Evolutionary conservation across 164 flowering plant species (phyloP), one percentile per base, ranked within the genome.

Genomic region (Tetrastigma voinierianum): DNA sequence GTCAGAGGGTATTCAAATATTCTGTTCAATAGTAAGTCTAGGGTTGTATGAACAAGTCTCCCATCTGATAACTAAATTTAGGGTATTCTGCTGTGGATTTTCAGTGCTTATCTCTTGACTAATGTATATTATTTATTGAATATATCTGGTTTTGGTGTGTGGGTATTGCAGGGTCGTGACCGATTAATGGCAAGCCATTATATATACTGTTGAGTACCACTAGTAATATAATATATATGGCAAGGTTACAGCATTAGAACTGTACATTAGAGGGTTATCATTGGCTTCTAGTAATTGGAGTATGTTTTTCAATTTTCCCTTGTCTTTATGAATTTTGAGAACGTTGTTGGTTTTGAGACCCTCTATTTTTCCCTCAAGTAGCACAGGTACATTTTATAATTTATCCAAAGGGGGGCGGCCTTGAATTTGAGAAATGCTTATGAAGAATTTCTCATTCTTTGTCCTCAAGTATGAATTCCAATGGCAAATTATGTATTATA

Each of bases 151-250:
- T 23, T 16, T 48, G 40, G 40, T 32, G 40, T 58, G 43, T 15
- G 43, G 25, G 19, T 40, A 19, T 53, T 81, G 72, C 74, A 84
- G 87, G 87, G 85, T 4, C 83, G 87, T 0, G 77, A 76, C 62
- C 66, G 80, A 2, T 66, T 84, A 78, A 80, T 32, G 84, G 83
- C 21, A 84, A 84, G 78, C 83, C 85, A 1, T 68, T 84, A 16
- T 82, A 69, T n/a, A 77, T 82, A 24, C 84, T 84, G 78, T 84
- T 61, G 85, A 84, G 54, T 78, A 75, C 54, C 81, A 76, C 32
- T 77, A 44, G 32, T 53, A 64, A 47, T 45, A 46, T 2, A 2
- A 70, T 59, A n/a, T 3, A 16, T n/a, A 20, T 54, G 21, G 20
- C 18, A 3, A 14, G n/a, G 63, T 13, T 51, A 48, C 61, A 18